phyloP scores from a whole-genome alignment of 2,329 filamentous ascomycete genomes.

The Alternaria postmessia region DNA sequence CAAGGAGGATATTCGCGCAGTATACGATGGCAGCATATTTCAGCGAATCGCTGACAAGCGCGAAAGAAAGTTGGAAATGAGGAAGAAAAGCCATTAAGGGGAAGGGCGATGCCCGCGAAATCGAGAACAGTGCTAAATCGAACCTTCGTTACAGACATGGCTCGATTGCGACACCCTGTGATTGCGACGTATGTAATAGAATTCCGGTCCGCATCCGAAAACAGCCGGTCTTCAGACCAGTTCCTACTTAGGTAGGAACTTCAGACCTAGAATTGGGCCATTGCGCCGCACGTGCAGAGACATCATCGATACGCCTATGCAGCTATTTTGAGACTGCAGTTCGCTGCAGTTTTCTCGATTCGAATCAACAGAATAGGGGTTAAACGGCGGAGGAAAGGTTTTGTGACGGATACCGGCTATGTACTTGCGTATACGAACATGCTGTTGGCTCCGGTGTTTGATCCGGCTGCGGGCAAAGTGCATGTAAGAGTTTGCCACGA shows the following conservation, averaged over 20 bases:
- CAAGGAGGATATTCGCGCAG: slow-evolving; percentile 61
- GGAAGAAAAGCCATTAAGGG: not conserved
- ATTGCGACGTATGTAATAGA: not conserved
- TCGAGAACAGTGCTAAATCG: not conserved
- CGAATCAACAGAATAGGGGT: not conserved
- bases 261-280: too few species aligned
- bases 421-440: not conserved
- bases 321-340: not conserved
- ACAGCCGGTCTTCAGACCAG: not conserved
- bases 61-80: slow-evolving; percentile 1
- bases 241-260: not conserved
- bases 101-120: not conserved
- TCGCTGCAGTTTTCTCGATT: not conserved
- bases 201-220: not conserved
- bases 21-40: slow-evolving; percentile 64
- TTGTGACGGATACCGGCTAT: not conserved
- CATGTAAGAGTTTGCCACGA: not conserved
- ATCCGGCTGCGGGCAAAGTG: not conserved
- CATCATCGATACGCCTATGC: not conserved
- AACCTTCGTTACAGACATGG: not conserved
- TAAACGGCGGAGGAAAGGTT: not conserved
- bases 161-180: not conserved
- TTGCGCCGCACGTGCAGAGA: not conserved
- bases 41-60: slow-evolving; percentile 42
- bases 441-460: not conserved